Percentiles rank a stretch among this genome's conserved stretches.
Evolutionary conservation across 768 basidiomycete species (phyloP).

Genomic region (Dentipellis fragilis): DNA sequence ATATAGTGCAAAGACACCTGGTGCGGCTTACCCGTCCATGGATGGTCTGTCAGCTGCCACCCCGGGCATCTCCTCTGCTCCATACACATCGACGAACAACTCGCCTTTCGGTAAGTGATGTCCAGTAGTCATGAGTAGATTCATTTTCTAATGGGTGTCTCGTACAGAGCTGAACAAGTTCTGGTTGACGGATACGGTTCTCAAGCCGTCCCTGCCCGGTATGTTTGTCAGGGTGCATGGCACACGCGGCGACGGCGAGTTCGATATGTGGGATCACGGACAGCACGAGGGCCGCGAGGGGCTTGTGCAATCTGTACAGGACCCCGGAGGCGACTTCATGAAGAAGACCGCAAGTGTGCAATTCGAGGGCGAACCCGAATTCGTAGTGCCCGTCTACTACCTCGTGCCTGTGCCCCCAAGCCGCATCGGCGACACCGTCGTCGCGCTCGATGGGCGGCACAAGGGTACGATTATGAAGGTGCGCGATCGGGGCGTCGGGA

Average conservation of each 20-base stretch:
- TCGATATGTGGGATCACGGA: background rate
- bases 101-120: background rate
- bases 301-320: constrained; percentile 3
- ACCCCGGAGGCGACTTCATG: background rate
- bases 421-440: background rate
- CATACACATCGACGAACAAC: background rate
- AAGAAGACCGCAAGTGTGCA: background rate
- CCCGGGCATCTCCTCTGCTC: background rate
- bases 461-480: background rate
- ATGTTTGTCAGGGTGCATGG: background rate
- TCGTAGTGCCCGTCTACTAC: background rate
- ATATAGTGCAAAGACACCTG: constrained; percentile 28
- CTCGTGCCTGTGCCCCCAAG: background rate
- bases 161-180: background rate
- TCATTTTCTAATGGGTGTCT: background rate
- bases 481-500: background rate
- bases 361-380: background rate
- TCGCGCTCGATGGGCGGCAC: background rate
- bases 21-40: background rate
- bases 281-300: background rate
- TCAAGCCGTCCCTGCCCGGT: constrained; percentile 8
- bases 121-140: background rate
- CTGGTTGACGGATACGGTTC: background rate
- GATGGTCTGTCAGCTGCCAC: background rate
- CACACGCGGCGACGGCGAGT: background rate